Evolutionary conservation across 306 rosid genomes (phyloP).

Genomic region (Corylus heterophylla): DNA sequence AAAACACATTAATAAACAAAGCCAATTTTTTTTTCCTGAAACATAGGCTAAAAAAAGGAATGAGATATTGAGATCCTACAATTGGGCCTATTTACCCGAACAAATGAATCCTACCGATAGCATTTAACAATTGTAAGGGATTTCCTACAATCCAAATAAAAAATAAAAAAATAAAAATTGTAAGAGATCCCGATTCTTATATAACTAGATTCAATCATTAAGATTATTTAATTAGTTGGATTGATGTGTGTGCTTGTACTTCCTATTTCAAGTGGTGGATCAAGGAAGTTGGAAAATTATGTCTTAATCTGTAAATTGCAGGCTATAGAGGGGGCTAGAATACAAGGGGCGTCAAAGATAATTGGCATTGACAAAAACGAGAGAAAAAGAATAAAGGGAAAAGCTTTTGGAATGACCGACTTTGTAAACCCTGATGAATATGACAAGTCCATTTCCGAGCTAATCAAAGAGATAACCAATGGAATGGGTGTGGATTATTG

Average conservation of each 20-base stretch:
- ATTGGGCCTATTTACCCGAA: no score
- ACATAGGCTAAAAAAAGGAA: no score
- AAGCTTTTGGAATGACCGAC: conserved; percentile 50
- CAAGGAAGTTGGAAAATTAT: neutral
- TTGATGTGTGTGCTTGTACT: neutral
- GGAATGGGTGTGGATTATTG: conserved; percentile 64
- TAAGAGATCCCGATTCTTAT: no score
- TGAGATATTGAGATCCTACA: no score
- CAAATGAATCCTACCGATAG: no score
- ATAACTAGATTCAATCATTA: no score
- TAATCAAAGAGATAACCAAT: conserved; percentile 38
- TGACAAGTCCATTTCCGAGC: conserved; percentile 34
- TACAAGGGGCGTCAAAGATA: conserved; percentile 41
- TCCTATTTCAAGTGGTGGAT: neutral
- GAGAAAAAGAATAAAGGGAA: conserved; percentile 35
- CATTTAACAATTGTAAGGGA: no score
- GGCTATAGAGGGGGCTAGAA: conserved; percentile 48
- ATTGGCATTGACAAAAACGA: conserved; percentile 56
- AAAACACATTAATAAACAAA: no score
- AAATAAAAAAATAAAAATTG: no score
- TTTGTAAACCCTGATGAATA: conserved; percentile 39
- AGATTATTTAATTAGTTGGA: neutral
- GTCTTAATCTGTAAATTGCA: conserved; percentile 8
- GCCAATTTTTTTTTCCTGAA: no score
- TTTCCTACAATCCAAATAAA: no score